Evolutionary conservation across 768 basidiomycete species (phyloP).

Genomic region (Thelephora aurantiotincta): DNA sequence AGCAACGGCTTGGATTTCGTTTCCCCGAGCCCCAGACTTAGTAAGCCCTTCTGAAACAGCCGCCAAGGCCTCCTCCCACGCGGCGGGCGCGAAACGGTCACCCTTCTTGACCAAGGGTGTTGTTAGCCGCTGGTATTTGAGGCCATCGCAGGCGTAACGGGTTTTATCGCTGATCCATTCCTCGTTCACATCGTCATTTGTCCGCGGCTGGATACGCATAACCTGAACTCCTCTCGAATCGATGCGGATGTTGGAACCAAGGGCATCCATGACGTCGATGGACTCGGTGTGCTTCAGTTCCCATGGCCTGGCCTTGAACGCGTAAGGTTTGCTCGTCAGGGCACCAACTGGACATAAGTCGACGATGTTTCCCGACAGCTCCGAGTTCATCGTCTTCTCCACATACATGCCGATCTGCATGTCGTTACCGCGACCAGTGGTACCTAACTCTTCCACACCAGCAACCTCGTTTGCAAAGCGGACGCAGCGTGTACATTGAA

Average conservation of each 20-base stretch:
- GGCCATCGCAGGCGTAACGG: slow-evolving; percentile 89
- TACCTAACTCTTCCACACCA: slow-evolving; percentile 93
- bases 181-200: slow-evolving; percentile 97
- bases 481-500: slow-evolving; percentile 98
- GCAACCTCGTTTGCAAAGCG: slow-evolving; percentile 99
- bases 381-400: slow-evolving; percentile 94
- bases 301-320: slow-evolving; percentile 95
- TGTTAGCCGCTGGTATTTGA: slow-evolving; percentile 90
- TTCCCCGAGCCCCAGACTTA: slow-evolving; percentile 66
- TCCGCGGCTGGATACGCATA: slow-evolving; percentile 93
- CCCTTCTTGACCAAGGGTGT: slow-evolving; percentile 81
- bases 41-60: slow-evolving; percentile 69
- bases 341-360: slow-evolving; percentile 98
- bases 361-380: slow-evolving; percentile 92
- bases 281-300: slow-evolving; percentile 98
- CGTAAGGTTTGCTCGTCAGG: slow-evolving; percentile 95
- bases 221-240: slow-evolving; percentile 93
- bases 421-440: slow-evolving; percentile 94
- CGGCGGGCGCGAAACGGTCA: slow-evolving; percentile 81
- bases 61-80: slow-evolving; percentile 83
- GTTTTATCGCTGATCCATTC: slow-evolving; percentile 99
- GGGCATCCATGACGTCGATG: slow-evolving; percentile 86
- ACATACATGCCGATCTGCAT: slow-evolving; percentile 98
- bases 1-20: slow-evolving; percentile 92
- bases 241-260: slow-evolving; percentile 93